These are phyloP conservation scores for Phylloporus sp. DNA, from an alignment of 768 basidiomycete species.

Conservation along the genomic window DNA sequence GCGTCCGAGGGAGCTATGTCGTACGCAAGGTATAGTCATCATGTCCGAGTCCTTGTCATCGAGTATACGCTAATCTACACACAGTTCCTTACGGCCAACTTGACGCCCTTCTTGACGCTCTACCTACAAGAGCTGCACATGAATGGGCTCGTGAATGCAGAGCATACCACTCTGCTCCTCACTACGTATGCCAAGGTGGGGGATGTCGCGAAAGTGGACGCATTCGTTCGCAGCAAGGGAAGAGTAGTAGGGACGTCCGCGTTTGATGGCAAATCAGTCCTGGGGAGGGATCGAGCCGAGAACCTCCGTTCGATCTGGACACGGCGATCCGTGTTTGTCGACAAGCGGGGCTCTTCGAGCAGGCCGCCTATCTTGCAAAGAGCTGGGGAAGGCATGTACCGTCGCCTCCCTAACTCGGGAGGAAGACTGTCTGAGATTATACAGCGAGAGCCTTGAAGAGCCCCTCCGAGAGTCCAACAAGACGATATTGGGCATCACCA, in stretches of 20 bases:
- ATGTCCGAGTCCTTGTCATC: no score
- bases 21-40: conserved; percentile 94
- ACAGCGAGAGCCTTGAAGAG: no score
- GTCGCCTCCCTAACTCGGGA: no score
- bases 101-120: conserved; percentile 91
- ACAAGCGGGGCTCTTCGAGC: conserved; percentile 92
- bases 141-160: conserved; percentile 84
- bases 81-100: conserved; percentile 93
- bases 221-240: conserved; percentile 88
- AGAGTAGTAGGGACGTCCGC: conserved; percentile 32
- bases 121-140: conserved; percentile 95
- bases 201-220: conserved; percentile 81
- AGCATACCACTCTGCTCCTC: conserved; percentile 93
- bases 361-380: conserved; percentile 88
- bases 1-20: conserved; percentile 90
- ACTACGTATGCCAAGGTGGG: conserved; percentile 98
- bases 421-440: conserved; percentile 92
- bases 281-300: conserved; percentile 44
- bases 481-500: no score
- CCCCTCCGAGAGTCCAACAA: no score
- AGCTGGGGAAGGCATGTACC: conserved; percentile 86
- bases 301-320: conserved; percentile 93
- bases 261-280: conserved; percentile 16
- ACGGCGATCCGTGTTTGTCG: conserved; percentile 96
- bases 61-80: conserved; percentile 4